phyloP scores from a whole-genome alignment of 768 basidiomycete species.

The Porphyrellus cyaneotinctus region DNA sequence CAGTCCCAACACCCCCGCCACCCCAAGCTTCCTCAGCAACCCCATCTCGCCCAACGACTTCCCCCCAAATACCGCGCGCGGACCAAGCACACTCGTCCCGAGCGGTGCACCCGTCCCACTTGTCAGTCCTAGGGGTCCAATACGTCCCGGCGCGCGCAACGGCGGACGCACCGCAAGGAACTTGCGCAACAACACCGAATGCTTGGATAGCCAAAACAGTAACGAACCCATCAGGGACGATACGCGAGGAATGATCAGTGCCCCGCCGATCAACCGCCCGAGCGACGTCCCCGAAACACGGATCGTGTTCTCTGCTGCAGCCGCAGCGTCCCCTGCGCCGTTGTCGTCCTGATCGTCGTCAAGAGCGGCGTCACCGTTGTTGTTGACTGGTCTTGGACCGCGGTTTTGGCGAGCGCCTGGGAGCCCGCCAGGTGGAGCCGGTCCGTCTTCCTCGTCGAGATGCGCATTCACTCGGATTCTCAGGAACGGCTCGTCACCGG shows the following conservation, averaged over 20 bases:
- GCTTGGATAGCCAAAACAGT: constrained; percentile 50
- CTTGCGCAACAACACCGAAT: constrained; percentile 25
- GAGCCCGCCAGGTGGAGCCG: constrained; percentile 10
- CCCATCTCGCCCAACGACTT: constrained; percentile 13
- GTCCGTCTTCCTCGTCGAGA: constrained; percentile 27
- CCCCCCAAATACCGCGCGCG: constrained; percentile 19
- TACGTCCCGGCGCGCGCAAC: constrained; percentile 5
- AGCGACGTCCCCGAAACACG: constrained; percentile 55
- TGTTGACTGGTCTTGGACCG: constrained; percentile 14
- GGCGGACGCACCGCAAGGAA: constrained; percentile 23
- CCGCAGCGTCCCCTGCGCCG: constrained; percentile 34
- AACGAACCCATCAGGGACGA: constrained; percentile 61
- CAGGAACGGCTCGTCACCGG: constrained; percentile 30
- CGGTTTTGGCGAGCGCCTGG: constrained; percentile 12
- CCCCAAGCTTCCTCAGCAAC: constrained; percentile 21
- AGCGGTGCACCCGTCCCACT: constrained; percentile 4
- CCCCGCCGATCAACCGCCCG: constrained; percentile 66
- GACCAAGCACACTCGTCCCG: constrained; percentile 6
- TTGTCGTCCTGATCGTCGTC: constrained; percentile 9
- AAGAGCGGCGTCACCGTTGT: constrained; percentile 4
- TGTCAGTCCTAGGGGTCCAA: constrained; percentile 18
- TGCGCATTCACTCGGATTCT: constrained; percentile 32
- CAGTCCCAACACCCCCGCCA: constrained; percentile 36
- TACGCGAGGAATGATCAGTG: constrained; percentile 63
- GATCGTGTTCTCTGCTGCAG: constrained; percentile 56